A percentile compares a stretch with the other conserved stretches of the same genome.
Conservation (phyloP, 148 eudicot species). For the Rhododendron mucronatum region DNA sequence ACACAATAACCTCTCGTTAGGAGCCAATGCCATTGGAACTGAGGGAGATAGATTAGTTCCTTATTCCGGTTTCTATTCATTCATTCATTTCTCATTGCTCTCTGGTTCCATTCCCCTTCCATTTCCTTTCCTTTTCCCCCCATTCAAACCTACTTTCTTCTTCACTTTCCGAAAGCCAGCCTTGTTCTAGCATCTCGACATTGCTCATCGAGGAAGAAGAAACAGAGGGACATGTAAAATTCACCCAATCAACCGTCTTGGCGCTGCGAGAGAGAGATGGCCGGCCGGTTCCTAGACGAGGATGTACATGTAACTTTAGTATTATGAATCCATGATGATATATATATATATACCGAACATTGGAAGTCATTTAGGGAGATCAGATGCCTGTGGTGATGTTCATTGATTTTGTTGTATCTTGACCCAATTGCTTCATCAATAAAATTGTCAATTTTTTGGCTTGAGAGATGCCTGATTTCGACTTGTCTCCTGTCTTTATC, state of each 20-base stretch:
- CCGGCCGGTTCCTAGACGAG: slow-evolving; percentile 29
- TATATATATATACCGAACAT: slow-evolving; percentile 14
- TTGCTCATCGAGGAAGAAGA: neutral
- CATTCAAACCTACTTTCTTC: neutral
- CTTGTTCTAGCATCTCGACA: neutral
- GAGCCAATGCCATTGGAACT: slow-evolving; percentile 31
- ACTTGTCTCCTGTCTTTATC: neutral
- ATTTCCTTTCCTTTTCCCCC: neutral
- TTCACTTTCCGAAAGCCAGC: neutral
- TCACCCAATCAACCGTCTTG: neutral
- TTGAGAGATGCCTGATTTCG: neutral
- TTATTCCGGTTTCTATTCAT: slow-evolving; percentile 34
- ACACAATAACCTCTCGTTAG: slow-evolving; percentile 36
- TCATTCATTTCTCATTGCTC: slow-evolving; percentile 46
- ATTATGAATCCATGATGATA: neutral
- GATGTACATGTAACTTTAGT: slow-evolving; percentile 49
- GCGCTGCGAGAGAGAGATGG: slow-evolving; percentile 9
- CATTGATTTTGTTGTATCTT: slow-evolving; percentile 30
- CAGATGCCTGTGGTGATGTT: slow-evolving; percentile 27
- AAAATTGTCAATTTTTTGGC: slow-evolving; percentile 29
- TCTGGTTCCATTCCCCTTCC: slow-evolving; percentile 32
- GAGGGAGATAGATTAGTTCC: slow-evolving; percentile 33
- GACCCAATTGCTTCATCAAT: slow-evolving; percentile 43
- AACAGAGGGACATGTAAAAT: neutral
- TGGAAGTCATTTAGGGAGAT: slow-evolving; percentile 15